A percentile compares a stretch with the other conserved stretches of the same genome.
Conservation (phyloP, 345 rosid species). For the Camelina neglecta region DNA sequence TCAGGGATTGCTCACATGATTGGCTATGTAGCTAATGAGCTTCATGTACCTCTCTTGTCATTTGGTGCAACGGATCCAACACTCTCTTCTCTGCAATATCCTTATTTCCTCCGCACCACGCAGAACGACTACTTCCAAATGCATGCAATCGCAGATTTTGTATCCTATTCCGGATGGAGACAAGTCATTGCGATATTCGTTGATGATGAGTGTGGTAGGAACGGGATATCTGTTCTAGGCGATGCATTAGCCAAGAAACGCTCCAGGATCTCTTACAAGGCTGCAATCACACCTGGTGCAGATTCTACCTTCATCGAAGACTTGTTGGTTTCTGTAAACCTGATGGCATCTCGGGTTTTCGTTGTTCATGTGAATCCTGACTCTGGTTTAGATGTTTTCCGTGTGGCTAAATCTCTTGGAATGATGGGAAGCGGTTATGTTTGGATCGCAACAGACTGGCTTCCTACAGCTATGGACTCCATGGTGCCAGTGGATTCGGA, state of each 20-base stretch:
- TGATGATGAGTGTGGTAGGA: constrained; percentile 92
- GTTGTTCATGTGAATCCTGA: constrained; percentile 95
- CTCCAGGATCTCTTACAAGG: constrained; percentile 75
- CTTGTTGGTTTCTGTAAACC: constrained; percentile 65
- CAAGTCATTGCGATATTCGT: constrained; percentile 86
- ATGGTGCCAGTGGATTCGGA: constrained; percentile 48
- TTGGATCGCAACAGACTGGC: constrained; percentile 99
- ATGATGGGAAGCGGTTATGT: constrained; percentile 82
- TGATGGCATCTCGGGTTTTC: constrained; percentile 85
- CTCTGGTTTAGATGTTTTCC: constrained; percentile 71
- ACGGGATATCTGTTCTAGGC: constrained; percentile 73
- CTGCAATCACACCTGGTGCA: constrained; percentile 70
- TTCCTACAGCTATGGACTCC: constrained; percentile 75
- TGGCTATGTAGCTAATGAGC: constrained; percentile 71
- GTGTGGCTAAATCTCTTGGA: constrained; percentile 71
- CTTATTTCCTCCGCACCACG: constrained; percentile 69
- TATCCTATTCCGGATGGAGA: constrained; percentile 69
- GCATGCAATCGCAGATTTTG: constrained; percentile 77
- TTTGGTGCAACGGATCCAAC: constrained; percentile 78
- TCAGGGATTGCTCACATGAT: constrained; percentile 90
- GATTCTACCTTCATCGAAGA: constrained; percentile 52
- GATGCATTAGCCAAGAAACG: constrained; percentile 82
- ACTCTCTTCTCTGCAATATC: constrained; percentile 64
- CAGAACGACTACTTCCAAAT: constrained; percentile 82
- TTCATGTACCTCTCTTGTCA: constrained; percentile 71